These are phyloP conservation scores for Solanum sitiens DNA, from an alignment of 257 asterid genomes.

Conservation along the genomic window DNA sequence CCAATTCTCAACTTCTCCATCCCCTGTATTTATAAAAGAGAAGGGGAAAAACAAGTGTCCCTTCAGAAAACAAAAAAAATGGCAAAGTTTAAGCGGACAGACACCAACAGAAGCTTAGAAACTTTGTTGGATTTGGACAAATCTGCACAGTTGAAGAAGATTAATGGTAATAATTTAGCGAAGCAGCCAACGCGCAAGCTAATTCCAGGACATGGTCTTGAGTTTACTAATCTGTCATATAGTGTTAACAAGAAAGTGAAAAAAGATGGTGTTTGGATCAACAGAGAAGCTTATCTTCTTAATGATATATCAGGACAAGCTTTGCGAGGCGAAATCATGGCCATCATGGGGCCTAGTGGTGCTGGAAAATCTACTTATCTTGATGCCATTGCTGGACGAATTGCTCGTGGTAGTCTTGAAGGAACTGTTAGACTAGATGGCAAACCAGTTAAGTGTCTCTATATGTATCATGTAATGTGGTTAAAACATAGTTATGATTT, in stretches of 20 bases:
- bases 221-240: conserved; percentile 57
- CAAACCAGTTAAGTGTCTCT: conserved; percentile 37
- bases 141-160: conserved; percentile 14
- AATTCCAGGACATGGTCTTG: conserved; percentile 75
- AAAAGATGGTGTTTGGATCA: conserved; percentile 69
- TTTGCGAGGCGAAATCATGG: conserved; percentile 65
- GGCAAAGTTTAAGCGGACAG: conserved; percentile 23
- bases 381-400: conserved; percentile 84
- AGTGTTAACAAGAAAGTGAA: conserved; percentile 53
- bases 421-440: conserved; percentile 82
- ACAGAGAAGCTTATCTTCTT: conserved; percentile 61
- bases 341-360: conserved; percentile 90
- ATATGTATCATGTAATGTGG: neutral
- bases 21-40: neutral
- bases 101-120: conserved; percentile 44
- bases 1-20: neutral
- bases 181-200: conserved; percentile 34
- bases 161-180: neutral
- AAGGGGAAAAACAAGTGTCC: neutral
- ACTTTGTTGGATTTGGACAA: conserved; percentile 50
- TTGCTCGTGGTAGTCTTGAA: conserved; percentile 81
- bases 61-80: neutral
- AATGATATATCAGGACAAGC: conserved; percentile 84
- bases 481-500: too few relatives aligned
- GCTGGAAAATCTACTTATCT: conserved; percentile 86